These are phyloP conservation scores for Sarocladium oryzae DNA, from an alignment of 2,329 filamentous ascomycete genomes.

Conservation along the genomic window DNA sequence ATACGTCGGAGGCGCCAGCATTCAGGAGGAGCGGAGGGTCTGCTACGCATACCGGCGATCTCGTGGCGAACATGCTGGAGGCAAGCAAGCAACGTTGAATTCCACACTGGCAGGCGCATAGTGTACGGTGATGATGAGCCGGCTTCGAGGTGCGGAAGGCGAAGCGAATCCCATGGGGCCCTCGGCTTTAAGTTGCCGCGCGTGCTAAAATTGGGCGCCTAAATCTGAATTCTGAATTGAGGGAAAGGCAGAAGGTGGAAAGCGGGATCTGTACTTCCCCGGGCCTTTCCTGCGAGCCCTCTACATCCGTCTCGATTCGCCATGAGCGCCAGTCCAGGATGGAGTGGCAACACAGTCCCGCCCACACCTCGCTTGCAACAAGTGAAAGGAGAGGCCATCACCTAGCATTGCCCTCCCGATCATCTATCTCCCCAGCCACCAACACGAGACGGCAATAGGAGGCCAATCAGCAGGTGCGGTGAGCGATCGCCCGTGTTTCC, in stretches of 20 bases:
- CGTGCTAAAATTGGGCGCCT: neutral
- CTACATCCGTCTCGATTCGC: neutral
- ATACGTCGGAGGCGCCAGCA: neutral
- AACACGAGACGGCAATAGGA: neutral
- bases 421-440: neutral
- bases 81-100: neutral
- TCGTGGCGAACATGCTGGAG: neutral
- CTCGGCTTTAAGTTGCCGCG: neutral
- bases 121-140: neutral
- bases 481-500: neutral
- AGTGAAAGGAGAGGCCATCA: neutral
- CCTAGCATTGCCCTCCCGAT: neutral
- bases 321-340: neutral
- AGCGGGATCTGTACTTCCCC: neutral
- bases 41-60: neutral
- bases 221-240: neutral
- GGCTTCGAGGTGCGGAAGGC: neutral
- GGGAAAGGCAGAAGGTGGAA: neutral
- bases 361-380: neutral
- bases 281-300: too few relatives aligned
- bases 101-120: neutral
- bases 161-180: neutral
- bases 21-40: neutral
- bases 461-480: neutral
- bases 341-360: neutral